phyloP scores from a whole-genome alignment of 176 grass and related monocot genomes.

The Hordeum marinum region DNA sequence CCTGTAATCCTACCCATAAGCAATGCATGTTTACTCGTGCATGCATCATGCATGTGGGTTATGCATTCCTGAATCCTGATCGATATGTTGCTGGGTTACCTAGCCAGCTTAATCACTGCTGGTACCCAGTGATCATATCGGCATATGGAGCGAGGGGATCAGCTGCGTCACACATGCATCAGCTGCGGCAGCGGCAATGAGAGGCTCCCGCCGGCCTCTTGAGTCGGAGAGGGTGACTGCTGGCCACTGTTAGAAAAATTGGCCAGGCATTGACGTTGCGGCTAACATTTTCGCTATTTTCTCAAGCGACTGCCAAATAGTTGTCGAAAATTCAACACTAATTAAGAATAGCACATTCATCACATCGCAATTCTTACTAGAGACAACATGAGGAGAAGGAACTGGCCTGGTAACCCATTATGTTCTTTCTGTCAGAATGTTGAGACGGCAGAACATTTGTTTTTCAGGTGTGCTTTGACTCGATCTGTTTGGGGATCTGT shows the following conservation, averaged over 20 bases:
- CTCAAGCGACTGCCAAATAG: neutral
- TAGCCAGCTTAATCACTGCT: neutral
- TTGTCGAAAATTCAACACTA: neutral
- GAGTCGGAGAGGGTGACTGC: too few species aligned
- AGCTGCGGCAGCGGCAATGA: neutral
- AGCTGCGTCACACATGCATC: neutral
- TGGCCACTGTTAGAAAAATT: too few species aligned
- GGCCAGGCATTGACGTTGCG: neutral
- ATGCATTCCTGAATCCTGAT: neutral
- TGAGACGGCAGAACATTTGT: too few species aligned
- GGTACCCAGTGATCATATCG: neutral
- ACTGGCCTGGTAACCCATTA: too few species aligned
- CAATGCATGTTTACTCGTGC: neutral
- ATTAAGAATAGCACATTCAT: neutral
- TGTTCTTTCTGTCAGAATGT: too few species aligned
- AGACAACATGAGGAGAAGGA: too few species aligned
- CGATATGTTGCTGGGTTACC: neutral
- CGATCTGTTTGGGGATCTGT: too few species aligned
- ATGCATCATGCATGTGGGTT: neutral
- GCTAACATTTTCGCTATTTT: neutral
- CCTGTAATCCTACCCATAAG: neutral
- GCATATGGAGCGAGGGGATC: neutral
- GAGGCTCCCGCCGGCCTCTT: neutral
- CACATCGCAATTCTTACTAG: too few species aligned
- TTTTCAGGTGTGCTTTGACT: too few species aligned